Conservation (phyloP, 352 stramenopile genomes). For the Peronosclerospora sorghi region DNA sequence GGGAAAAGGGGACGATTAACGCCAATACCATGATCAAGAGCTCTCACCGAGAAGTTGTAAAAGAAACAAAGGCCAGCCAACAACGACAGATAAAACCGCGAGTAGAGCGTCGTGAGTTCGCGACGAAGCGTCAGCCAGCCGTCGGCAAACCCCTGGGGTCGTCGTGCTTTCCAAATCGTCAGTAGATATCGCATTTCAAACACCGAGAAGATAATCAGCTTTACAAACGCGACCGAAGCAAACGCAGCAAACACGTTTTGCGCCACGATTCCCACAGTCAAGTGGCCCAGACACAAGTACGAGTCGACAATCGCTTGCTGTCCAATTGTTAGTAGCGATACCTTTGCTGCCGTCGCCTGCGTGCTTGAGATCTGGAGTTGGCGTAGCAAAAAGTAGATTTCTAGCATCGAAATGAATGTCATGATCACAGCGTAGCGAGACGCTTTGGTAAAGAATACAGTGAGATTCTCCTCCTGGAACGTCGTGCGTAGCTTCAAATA, state of each 20-base stretch:
- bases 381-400: conserved; percentile 80
- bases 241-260: conserved; percentile 95
- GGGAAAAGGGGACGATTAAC: no score
- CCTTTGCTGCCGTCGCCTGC: conserved; percentile 71
- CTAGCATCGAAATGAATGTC: conserved; percentile 74
- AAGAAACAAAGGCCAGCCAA: conserved; percentile 84
- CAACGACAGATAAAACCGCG: conserved; percentile 93
- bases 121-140: conserved; percentile 83
- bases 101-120: conserved; percentile 91
- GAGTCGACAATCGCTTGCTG: conserved; percentile 88
- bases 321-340: conserved; percentile 76
- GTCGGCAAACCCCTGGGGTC: conserved; percentile 77
- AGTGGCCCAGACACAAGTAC: conserved; percentile 90
- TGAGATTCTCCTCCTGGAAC: conserved; percentile 77
- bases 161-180: conserved; percentile 92
- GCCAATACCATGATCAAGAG: no score
- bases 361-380: conserved; percentile 81
- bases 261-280: conserved; percentile 90
- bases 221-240: conserved; percentile 94
- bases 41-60: conserved; percentile 82
- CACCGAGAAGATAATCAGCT: conserved; percentile 97
- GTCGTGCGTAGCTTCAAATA: conserved; percentile 66
- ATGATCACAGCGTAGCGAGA: conserved; percentile 74
- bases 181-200: conserved; percentile 98
- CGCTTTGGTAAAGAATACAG: conserved; percentile 72